Evolutionary conservation across 2,329 filamentous ascomycete genomes (phyloP).

Genomic region (Colletotrichum liaoningense): DNA sequence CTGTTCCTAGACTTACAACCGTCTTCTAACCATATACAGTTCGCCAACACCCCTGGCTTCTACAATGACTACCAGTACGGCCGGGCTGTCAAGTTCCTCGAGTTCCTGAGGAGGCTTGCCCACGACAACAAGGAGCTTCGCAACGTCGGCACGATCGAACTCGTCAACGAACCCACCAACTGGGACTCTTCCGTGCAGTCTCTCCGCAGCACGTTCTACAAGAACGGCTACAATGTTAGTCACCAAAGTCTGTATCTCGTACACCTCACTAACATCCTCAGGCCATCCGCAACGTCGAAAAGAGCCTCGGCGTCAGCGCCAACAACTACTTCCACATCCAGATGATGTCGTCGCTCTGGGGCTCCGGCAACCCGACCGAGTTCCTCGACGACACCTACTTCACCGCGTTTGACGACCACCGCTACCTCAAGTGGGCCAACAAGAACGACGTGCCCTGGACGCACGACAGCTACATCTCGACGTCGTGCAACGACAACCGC

Average conservation of each 20-base stretch:
- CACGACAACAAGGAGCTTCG: slow-evolving; percentile 60
- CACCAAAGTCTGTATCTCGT: neutral
- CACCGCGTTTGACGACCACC: slow-evolving; percentile 68
- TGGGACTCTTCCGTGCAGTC: slow-evolving; percentile 43
- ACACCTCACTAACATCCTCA: slow-evolving; percentile 22
- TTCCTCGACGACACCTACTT: slow-evolving; percentile 55
- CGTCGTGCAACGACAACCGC: slow-evolving; percentile 61
- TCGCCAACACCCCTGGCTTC: slow-evolving; percentile 56
- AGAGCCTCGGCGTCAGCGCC: slow-evolving; percentile 51
- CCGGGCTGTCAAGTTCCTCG: slow-evolving; percentile 65
- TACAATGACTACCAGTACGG: slow-evolving; percentile 67
- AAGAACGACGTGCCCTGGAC: slow-evolving; percentile 50
- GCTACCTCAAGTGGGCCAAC: slow-evolving; percentile 67
- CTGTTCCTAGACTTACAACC: too few relatives aligned
- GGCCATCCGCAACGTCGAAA: slow-evolving; percentile 62
- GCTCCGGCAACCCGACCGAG: slow-evolving; percentile 63
- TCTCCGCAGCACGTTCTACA: slow-evolving; percentile 58
- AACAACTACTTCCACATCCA: slow-evolving; percentile 63
- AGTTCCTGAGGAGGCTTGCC: slow-evolving; percentile 64
- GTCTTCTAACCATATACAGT: slow-evolving; percentile 25
- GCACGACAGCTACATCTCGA: slow-evolving; percentile 61
- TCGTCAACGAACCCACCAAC: slow-evolving; percentile 68
- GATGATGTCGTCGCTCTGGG: slow-evolving; percentile 64
- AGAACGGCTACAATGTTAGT: slow-evolving; percentile 48
- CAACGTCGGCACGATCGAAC: slow-evolving; percentile 68